Conservation (phyloP, 192 early-diverging fungal genomes). For the Coemansia sp. region DNA sequence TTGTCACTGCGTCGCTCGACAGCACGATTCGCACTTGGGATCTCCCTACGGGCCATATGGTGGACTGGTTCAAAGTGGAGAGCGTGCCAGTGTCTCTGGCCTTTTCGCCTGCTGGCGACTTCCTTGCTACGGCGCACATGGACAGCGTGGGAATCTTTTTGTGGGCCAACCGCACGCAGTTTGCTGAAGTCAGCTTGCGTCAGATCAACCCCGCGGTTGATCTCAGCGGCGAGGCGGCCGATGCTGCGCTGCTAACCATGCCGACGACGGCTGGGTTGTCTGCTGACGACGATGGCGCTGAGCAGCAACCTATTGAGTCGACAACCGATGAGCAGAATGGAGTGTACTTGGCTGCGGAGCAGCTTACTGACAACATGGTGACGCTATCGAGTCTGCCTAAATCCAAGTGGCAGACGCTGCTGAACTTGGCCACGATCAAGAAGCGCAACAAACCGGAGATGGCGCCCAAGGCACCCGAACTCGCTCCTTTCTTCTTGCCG, state of each 20-base stretch:
- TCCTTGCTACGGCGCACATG: slow-evolving; percentile 88
- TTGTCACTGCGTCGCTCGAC: slow-evolving; percentile 83
- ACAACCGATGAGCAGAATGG: slow-evolving; percentile 11
- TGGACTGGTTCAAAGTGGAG: slow-evolving; percentile 80
- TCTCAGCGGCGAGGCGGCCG: not conserved
- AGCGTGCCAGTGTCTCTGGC: slow-evolving; percentile 80
- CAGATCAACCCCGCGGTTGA: slow-evolving; percentile 52
- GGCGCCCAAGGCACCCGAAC: slow-evolving; percentile 86
- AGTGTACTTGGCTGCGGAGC: slow-evolving; percentile 54
- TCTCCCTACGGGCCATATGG: slow-evolving; percentile 84
- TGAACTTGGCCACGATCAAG: slow-evolving; percentile 90
- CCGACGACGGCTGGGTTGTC: slow-evolving; percentile 60
- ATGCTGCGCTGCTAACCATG: slow-evolving; percentile 56
- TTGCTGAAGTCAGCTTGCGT: slow-evolving; percentile 68
- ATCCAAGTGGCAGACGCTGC: slow-evolving; percentile 88
- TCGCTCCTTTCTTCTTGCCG: slow-evolving; percentile 93
- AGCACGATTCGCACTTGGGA: slow-evolving; percentile 94
- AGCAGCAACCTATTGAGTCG: not conserved
- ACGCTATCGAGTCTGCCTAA: slow-evolving; percentile 79
- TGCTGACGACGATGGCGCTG: slow-evolving; percentile 57
- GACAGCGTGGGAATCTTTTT: slow-evolving; percentile 90
- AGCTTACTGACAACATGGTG: slow-evolving; percentile 82
- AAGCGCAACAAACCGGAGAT: slow-evolving; percentile 88
- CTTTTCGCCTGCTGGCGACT: slow-evolving; percentile 91
- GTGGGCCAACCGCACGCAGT: slow-evolving; percentile 90